These are phyloP conservation scores for Yamadazyma insecticola DNA, from an alignment of 805 yeast species.

Conservation along the genomic window DNA sequence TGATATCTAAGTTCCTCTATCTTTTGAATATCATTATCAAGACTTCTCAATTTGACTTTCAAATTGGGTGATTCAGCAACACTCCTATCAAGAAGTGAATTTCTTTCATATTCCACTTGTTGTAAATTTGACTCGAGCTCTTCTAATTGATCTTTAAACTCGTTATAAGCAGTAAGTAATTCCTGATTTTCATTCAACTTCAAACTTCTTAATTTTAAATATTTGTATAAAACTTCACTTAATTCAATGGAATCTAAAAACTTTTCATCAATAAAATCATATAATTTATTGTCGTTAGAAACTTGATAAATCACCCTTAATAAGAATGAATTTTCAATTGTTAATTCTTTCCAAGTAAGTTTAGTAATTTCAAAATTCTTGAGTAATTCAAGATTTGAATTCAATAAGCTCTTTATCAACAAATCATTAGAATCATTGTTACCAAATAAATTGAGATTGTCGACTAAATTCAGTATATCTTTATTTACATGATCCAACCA, in stretches of 20 bases:
- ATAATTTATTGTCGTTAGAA: conserved; percentile 51
- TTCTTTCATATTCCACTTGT: conserved; percentile 15
- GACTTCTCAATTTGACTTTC: conserved; percentile 1
- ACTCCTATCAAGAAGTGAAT: not conserved
- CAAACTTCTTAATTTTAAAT: conserved; percentile 45
- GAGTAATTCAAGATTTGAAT: conserved; percentile 58
- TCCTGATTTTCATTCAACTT: conserved; percentile 18
- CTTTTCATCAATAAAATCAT: conserved; percentile 56
- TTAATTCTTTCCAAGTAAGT: conserved; percentile 64
- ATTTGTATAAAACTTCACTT: conserved; percentile 53
- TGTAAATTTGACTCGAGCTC: conserved; percentile 5
- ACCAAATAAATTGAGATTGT: conserved; percentile 63
- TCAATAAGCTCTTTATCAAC: conserved; percentile 53
- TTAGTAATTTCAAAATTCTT: conserved; percentile 55
- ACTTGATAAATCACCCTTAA: conserved; percentile 62
- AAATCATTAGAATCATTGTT: conserved; percentile 53
- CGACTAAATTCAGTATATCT: conserved; percentile 68
- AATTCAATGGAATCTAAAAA: conserved; percentile 78
- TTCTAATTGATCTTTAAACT: conserved; percentile 5
- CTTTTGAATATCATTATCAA: conserved; percentile 9
- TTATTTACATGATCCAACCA: conserved; percentile 72
- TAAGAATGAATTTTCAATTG: conserved; percentile 72
- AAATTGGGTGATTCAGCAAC: not conserved
- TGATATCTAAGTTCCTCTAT: conserved; percentile 12
- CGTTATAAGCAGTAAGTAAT: conserved; percentile 16